phyloP scores from a whole-genome alignment of 2,329 filamentous ascomycete species.

The Sporothrix globosa region DNA sequence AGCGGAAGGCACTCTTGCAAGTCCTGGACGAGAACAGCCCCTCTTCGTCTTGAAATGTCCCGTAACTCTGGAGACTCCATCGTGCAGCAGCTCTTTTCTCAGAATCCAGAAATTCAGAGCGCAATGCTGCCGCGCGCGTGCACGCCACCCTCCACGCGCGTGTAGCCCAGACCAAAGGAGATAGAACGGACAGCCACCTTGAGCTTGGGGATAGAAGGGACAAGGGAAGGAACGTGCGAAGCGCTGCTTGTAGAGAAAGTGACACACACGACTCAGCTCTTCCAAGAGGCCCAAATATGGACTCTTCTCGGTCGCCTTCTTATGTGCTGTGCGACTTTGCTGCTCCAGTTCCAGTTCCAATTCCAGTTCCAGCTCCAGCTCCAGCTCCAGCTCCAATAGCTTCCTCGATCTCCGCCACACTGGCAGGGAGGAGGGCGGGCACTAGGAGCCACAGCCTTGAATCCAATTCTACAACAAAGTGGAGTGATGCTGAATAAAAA shows the following conservation, averaged over 20 bases:
- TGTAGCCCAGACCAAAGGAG: not conserved
- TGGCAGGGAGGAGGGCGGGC: not conserved
- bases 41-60: constrained; percentile 36
- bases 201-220: not conserved
- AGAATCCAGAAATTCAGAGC: constrained; percentile 5
- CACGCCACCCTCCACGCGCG: constrained; percentile 25
- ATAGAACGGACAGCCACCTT: constrained; percentile 8
- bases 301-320: not conserved
- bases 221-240: not conserved
- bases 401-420: constrained; percentile 9
- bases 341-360: not conserved
- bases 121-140: constrained; percentile 27
- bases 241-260: not conserved
- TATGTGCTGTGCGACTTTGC: not conserved
- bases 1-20: constrained; percentile 53
- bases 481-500: not conserved
- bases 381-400: not conserved
- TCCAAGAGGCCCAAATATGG: not conserved
- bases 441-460: not conserved
- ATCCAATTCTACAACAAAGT: constrained; percentile 2
- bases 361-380: not conserved
- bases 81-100: not conserved
- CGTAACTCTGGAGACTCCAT: constrained; percentile 36
- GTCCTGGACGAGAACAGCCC: constrained; percentile 47
- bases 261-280: constrained; percentile 1